phyloP scores from a whole-genome alignment of 345 rosid genomes.

The Syzygium oleosum region DNA sequence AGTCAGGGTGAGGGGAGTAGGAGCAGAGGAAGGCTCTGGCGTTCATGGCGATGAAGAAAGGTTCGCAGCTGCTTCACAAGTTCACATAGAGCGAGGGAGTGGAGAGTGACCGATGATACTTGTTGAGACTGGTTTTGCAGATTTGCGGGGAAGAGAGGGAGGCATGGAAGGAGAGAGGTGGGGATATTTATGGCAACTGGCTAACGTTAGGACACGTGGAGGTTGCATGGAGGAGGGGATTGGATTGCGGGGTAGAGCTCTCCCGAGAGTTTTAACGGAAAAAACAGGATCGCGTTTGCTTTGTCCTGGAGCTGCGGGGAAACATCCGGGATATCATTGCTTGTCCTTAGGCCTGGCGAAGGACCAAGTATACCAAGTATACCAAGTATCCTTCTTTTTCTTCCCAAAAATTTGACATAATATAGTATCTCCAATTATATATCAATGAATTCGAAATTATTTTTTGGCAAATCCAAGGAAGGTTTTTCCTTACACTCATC shows the following conservation, averaged over 20 bases:
- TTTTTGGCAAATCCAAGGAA: not conserved
- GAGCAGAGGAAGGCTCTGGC: conserved; percentile 49
- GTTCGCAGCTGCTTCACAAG: conserved; percentile 5
- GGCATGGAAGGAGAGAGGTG: not conserved
- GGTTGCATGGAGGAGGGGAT: not conserved
- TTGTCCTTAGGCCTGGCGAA: not conserved
- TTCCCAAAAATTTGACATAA: not conserved
- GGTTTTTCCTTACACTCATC: not conserved
- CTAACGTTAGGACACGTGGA: conserved; percentile 44
- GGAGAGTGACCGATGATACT: not conserved
- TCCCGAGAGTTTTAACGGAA: not conserved
- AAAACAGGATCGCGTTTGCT: not conserved
- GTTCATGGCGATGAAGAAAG: conserved; percentile 40
- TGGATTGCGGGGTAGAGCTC: not conserved
- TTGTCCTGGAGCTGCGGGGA: not conserved
- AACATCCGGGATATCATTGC: not conserved
- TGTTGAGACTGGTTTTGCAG: not conserved
- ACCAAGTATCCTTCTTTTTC: too few relatives aligned
- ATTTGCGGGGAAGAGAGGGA: not conserved
- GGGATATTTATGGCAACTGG: conserved; percentile 43
- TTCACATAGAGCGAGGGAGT: not conserved
- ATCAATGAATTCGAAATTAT: not conserved
- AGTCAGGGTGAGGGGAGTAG: conserved; percentile 45
- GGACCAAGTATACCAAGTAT: not conserved
- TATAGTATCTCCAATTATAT: not conserved